Percentiles rank a stretch among this genome's conserved stretches.
phyloP scores from a whole-genome alignment of 345 rosid genomes.

The Zanthoxylum bungeanum region DNA sequence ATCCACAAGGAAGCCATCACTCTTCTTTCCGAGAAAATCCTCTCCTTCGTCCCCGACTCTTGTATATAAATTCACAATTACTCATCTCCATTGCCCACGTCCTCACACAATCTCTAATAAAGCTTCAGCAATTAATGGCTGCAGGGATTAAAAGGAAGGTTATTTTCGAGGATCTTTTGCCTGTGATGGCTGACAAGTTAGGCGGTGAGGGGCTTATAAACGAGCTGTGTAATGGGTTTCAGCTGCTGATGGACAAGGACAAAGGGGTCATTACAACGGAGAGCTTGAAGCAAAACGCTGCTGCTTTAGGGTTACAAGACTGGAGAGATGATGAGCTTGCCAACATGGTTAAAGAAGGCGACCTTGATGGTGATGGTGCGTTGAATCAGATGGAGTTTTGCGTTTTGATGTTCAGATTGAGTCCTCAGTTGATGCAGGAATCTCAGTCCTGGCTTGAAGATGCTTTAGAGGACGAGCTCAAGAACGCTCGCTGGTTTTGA shows the following conservation, averaged over 20 bases:
- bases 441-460: constrained; percentile 38
- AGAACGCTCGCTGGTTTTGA: constrained; percentile 18
- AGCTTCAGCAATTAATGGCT: not conserved
- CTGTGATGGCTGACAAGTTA: constrained; percentile 52
- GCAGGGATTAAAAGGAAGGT: constrained; percentile 17
- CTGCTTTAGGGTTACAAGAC: constrained; percentile 37
- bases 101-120: not conserved
- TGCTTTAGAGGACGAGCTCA: constrained; percentile 27
- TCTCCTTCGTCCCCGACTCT: not conserved
- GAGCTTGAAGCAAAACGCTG: constrained; percentile 46
- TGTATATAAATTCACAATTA: not conserved
- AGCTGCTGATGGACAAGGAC: constrained; percentile 47
- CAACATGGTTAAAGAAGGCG: constrained; percentile 54
- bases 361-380: constrained; percentile 48
- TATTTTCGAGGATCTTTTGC: constrained; percentile 46
- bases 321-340: constrained; percentile 37
- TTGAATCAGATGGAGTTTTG: constrained; percentile 55
- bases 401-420: constrained; percentile 56
- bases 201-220: constrained; percentile 51
- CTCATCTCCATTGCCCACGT: not conserved
- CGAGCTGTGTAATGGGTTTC: constrained; percentile 54
- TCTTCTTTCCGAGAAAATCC: constrained; percentile 35
- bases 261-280: constrained; percentile 46
- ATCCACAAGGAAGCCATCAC: constrained; percentile 3
- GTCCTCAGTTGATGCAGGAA: constrained; percentile 57